phyloP scores from a whole-genome alignment of 2,329 filamentous ascomycete genomes.

The Scolecobasidium constrictum region DNA sequence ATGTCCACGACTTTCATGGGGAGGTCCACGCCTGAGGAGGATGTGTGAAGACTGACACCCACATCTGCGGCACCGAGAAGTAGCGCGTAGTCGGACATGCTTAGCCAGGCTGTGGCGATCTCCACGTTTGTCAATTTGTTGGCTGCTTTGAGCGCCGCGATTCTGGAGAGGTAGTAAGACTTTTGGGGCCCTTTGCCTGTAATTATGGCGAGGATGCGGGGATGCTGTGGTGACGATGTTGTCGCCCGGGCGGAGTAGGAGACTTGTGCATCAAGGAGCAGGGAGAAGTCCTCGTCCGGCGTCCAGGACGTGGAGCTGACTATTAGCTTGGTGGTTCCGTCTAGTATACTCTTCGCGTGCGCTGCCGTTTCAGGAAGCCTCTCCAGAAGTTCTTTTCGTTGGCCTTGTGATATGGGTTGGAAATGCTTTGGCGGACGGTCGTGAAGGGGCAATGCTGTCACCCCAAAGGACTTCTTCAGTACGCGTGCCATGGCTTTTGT shows the following conservation, averaged over 20 bases:
- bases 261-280: constrained; percentile 75
- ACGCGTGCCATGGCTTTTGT: constrained; percentile 78
- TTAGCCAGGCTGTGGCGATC: constrained; percentile 76
- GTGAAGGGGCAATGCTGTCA: constrained; percentile 60
- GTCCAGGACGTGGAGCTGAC: constrained; percentile 98
- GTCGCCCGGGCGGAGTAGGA: constrained; percentile 51
- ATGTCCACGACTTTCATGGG: constrained; percentile 99
- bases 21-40: constrained; percentile 86
- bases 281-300: constrained; percentile 84
- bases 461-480: constrained; percentile 54
- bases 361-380: constrained; percentile 53
- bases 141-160: constrained; percentile 48
- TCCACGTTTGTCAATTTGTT: constrained; percentile 59
- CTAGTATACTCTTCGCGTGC: constrained; percentile 47
- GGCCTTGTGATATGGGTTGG: constrained; percentile 48
- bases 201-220: constrained; percentile 73
- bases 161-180: constrained; percentile 57
- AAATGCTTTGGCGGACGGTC: constrained; percentile 81
- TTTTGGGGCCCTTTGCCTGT: constrained; percentile 89
- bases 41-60: constrained; percentile 84
- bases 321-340: constrained; percentile 54
- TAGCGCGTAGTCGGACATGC: constrained; percentile 69
- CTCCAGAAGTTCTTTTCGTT: constrained; percentile 50
- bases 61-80: constrained; percentile 79
- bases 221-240: constrained; percentile 37